A percentile compares a stretch with the other conserved stretches of the same genome.
Conservation (phyloP, 805 yeast genomes). For the Nakazawaea wyomingensis region DNA sequence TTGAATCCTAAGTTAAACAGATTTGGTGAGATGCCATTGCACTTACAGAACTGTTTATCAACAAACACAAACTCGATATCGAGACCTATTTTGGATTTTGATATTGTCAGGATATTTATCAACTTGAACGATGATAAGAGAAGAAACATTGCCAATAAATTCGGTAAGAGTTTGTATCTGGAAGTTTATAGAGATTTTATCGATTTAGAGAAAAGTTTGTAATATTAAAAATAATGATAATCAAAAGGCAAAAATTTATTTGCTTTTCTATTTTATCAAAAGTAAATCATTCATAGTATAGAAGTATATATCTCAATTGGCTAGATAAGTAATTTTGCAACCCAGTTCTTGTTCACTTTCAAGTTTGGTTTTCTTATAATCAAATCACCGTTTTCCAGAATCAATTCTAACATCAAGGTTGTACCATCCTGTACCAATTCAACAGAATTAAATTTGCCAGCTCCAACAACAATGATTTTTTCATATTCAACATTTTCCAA, state of each 20-base stretch:
- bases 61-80: constrained; percentile 33
- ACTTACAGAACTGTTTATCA: constrained; percentile 14
- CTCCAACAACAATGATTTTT: constrained; percentile 47
- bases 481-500: constrained; percentile 44
- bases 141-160: constrained; percentile 46
- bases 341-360: constrained; percentile 44
- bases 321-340: too few relatives aligned
- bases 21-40: constrained; percentile 29
- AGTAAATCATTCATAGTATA: too few relatives aligned
- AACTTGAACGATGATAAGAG: constrained; percentile 54
- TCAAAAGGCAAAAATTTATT: too few relatives aligned
- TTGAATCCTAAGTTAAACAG: constrained; percentile 74
- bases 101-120: constrained; percentile 48
- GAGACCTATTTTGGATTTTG: constrained; percentile 64
- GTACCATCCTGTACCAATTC: constrained; percentile 17
- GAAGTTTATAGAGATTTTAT: constrained; percentile 68
- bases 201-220: constrained; percentile 37
- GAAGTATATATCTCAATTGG: too few relatives aligned
- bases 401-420: constrained; percentile 32
- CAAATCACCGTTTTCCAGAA: constrained; percentile 15
- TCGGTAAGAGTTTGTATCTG: constrained; percentile 49
- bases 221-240: too few relatives aligned
- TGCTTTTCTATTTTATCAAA: too few relatives aligned
- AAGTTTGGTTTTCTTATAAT: constrained; percentile 48
- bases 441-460: constrained; percentile 7